Evolutionary conservation across 805 yeast species (phyloP), one percentile per base, ranked within the genome.

Genomic region (Ascoidea asiatica): DNA sequence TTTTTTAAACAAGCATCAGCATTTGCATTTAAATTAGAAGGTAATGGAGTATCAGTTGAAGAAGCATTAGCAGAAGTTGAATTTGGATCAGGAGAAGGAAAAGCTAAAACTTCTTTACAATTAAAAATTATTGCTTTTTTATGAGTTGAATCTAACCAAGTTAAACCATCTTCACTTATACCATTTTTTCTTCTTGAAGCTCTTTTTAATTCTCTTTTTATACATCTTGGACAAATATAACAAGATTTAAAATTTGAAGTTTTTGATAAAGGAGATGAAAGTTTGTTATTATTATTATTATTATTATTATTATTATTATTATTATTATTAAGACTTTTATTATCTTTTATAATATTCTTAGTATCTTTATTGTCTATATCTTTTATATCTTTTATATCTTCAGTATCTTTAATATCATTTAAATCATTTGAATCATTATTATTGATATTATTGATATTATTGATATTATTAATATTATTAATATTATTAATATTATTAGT

Each of bases 161-260:
- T 80, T 42, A 77, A 63, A 44, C 79, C 80, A 53, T 82, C 90
- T 48, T 81, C 82, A 44, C 78, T 72, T 39, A 77, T 73, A n/a
- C 86, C 86, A 4, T 79, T 73, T 63, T 92, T 90, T 58, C 95
- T 77, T 60, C 98, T 76, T 35, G 90, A 80, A 1, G 97, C 97
- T 54, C 98, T 73, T 62, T 92, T 87, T 55, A 87, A 81, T 58
- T 90, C 98, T 56, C 98, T 73, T 61, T 88, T 82, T 56, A 89
- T 78, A 68, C 98, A 90, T 55, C 94, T 77, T 20, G 79, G 58
- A 65, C 98, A 90, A 53, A 87, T 88, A 54, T 79, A 77, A 52
- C 94, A 85, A n/a, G 70, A 65, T 43, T 62, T 63, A 42, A 47
- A 49, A 11, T 41, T 42, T 3, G 23, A 19, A 5, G 48, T 46